Percentiles rank a stretch among this genome's conserved stretches.
phyloP scores from a whole-genome alignment of 352 stramenopile species.

The Pythium myriotylum region DNA sequence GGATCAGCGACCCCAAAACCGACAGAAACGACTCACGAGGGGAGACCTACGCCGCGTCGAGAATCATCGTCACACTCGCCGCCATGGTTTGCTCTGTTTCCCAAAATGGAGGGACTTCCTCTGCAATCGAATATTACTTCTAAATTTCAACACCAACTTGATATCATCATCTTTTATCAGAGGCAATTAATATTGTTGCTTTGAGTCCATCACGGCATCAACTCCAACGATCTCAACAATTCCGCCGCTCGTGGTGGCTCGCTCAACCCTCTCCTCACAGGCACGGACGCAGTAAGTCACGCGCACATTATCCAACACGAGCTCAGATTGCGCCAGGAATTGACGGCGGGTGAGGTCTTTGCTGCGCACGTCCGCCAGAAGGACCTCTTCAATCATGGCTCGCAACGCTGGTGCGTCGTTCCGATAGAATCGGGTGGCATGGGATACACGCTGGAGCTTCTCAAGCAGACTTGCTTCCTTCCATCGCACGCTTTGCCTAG shows the following conservation, averaged over 20 bases:
- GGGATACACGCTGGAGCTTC: constrained; percentile 37
- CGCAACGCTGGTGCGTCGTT: constrained; percentile 34
- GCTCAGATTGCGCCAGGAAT: constrained; percentile 34
- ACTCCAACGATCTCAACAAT: constrained; percentile 32
- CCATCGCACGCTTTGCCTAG: constrained; percentile 49
- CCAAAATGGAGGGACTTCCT: too few species aligned
- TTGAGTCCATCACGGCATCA: constrained; percentile 18
- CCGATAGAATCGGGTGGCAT: constrained; percentile 50
- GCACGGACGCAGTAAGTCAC: constrained; percentile 45
- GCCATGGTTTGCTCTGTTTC: constrained; percentile 24
- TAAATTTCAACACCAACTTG: background rate
- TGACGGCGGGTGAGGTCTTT: constrained; percentile 68
- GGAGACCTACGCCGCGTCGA: constrained; percentile 12
- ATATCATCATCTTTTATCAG: too few species aligned
- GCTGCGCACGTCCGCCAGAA: constrained; percentile 76
- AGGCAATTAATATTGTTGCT: background rate
- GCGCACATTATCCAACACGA: constrained; percentile 61
- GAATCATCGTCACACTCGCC: constrained; percentile 30
- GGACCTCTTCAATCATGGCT: constrained; percentile 60
- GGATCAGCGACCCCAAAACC: too few species aligned
- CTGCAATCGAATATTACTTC: too few species aligned
- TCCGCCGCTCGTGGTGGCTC: background rate
- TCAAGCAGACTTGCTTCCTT: constrained; percentile 26
- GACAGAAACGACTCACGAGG: background rate
- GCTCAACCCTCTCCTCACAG: background rate